These are phyloP conservation scores for Thalassiosira sp. DNA, from an alignment of 352 stramenopile species.

Conservation along the genomic window DNA sequence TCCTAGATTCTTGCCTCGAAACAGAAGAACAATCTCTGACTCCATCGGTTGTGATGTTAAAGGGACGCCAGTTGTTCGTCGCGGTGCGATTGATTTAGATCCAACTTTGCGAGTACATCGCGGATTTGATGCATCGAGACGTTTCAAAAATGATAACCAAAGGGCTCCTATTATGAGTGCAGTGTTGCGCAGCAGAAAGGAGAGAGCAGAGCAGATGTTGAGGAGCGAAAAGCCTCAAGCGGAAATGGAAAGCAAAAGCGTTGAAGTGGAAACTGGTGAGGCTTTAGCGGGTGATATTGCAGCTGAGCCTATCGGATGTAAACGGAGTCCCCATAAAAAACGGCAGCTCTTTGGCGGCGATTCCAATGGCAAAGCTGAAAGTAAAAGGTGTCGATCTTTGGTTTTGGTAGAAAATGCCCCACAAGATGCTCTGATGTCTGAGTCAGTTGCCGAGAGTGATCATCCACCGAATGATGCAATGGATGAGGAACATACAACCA, in stretches of 20 bases:
- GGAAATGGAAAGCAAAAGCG: not conserved
- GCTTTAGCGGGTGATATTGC: not conserved
- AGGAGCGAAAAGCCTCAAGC: not conserved
- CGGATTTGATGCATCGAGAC: conserved; percentile 2
- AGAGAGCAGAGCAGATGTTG: conserved; percentile 5
- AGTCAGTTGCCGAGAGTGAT: not conserved
- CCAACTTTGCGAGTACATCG: conserved; percentile 2
- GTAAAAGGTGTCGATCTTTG: conserved; percentile 1
- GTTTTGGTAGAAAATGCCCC: not conserved
- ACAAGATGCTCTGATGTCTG: not conserved
- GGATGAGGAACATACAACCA: conserved; percentile 1
- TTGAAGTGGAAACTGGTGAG: not conserved
- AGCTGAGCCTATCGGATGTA: not conserved
- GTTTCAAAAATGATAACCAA: not conserved
- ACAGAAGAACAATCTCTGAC: conserved; percentile 8
- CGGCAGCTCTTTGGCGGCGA: conserved; percentile 13
- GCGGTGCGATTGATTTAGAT: not conserved
- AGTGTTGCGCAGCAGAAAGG: not conserved
- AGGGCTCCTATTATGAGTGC: not conserved
- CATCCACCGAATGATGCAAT: not conserved
- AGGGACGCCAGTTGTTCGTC: not conserved
- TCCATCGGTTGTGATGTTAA: conserved; percentile 3
- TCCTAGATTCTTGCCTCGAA: not conserved
- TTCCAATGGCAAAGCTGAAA: conserved; percentile 1
- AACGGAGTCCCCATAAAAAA: conserved; percentile 14